A percentile compares a stretch with the other conserved stretches of the same genome.
These are phyloP conservation scores for Cryoendolithus antarcticus DNA, from an alignment of 2,329 filamentous ascomycete species.

Conservation along the genomic window DNA sequence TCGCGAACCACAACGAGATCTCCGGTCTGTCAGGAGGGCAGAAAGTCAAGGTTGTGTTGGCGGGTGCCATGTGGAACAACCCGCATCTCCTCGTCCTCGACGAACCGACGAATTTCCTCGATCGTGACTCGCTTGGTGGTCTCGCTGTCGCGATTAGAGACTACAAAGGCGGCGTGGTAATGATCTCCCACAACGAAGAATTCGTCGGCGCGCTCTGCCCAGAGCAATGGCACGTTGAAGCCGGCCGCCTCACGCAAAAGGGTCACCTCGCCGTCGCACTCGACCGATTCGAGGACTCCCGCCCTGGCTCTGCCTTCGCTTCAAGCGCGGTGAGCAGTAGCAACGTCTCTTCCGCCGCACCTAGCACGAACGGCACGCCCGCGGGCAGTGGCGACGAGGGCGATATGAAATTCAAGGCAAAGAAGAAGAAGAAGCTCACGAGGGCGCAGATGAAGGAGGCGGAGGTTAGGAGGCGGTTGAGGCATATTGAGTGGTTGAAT, in stretches of 20 bases:
- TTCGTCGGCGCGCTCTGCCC: constrained; percentile 92
- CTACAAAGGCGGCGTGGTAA: constrained; percentile 95
- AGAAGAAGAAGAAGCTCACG: constrained; percentile 98
- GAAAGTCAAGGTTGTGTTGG: constrained; percentile 97
- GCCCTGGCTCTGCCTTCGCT: constrained; percentile 54
- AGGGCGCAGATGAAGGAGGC: constrained; percentile 69
- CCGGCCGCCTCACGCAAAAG: constrained; percentile 76
- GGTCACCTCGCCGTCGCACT: constrained; percentile 60
- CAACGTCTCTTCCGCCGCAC: constrained; percentile 19
- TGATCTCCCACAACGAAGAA: constrained; percentile 99
- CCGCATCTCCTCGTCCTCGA: constrained; percentile 93
- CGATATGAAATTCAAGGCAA: constrained; percentile 76
- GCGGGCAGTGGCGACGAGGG: constrained; percentile 50
- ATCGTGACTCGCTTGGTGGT: constrained; percentile 91
- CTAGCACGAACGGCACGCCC: constrained; percentile 21
- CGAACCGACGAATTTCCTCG: constrained; percentile 98
- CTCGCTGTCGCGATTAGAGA: constrained; percentile 96
- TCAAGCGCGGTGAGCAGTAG: constrained; percentile 45
- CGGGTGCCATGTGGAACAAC: constrained; percentile 66
- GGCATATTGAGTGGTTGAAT: constrained; percentile 69
- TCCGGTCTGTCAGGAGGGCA: constrained; percentile 90
- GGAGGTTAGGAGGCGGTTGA: constrained; percentile 71
- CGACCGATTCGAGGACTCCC: constrained; percentile 77
- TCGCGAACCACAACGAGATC: constrained; percentile 98
- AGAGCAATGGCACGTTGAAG: constrained; percentile 90